phyloP scores from a whole-genome alignment of 2,329 filamentous ascomycete genomes.

The Botrytis pseudocinerea region DNA sequence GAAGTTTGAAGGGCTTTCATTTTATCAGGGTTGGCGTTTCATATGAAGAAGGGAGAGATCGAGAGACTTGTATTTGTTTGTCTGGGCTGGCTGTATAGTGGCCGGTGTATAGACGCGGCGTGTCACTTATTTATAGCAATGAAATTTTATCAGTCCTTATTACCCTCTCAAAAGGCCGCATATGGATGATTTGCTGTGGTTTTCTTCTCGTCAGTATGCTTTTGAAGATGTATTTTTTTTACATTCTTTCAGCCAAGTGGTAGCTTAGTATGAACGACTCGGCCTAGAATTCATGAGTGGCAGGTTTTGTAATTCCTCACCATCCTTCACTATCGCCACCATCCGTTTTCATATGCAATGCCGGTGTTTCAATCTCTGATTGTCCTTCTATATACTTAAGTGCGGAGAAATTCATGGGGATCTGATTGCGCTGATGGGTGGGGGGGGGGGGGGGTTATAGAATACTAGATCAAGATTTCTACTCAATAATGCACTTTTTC shows the following conservation, averaged over 20 bases:
- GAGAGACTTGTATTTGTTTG: conserved; percentile 20
- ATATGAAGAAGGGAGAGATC: conserved; percentile 10
- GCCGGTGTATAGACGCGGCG: conserved; percentile 11
- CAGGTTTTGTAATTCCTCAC: not conserved
- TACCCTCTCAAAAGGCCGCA: not conserved
- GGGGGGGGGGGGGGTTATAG: too few species aligned
- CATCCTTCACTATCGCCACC: not conserved
- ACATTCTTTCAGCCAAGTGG: not conserved
- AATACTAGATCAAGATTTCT: not conserved
- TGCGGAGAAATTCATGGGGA: not conserved
- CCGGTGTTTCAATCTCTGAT: not conserved
- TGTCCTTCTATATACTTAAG: not conserved
- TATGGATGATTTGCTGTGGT: not conserved
- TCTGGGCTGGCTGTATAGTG: conserved; percentile 19
- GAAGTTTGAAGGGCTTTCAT: conserved; percentile 5
- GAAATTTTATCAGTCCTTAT: conserved; percentile 2
- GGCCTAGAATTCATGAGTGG: not conserved
- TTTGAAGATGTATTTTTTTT: not conserved
- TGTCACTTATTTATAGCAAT: conserved; percentile 18
- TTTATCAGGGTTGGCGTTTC: conserved; percentile 19
- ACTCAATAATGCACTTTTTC: not conserved
- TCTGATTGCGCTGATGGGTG: not conserved
- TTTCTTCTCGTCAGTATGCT: not conserved
- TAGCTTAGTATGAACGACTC: not conserved
- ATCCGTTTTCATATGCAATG: too few species aligned